phyloP scores from a whole-genome alignment of 2,329 filamentous ascomycete genomes.

The Esteya vermicola region DNA sequence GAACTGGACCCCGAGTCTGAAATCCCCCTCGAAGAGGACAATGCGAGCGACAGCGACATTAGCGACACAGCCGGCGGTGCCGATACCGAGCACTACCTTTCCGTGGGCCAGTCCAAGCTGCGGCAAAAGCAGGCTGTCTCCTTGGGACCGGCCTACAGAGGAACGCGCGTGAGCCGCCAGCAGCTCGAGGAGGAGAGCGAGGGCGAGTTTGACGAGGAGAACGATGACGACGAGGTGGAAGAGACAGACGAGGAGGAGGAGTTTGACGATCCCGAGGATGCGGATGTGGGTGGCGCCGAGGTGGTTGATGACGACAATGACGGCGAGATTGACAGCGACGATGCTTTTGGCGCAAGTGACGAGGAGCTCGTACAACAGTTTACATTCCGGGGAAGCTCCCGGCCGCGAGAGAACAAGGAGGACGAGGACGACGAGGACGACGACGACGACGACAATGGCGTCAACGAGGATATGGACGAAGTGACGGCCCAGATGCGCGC shows the following conservation, averaged over 20 bases:
- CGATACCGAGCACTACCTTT: slow-evolving; percentile 80
- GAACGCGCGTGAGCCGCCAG: slow-evolving; percentile 58
- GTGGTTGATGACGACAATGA: slow-evolving; percentile 40
- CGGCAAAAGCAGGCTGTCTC: slow-evolving; percentile 54
- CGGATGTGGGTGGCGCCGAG: slow-evolving; percentile 36
- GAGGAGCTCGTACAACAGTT: slow-evolving; percentile 69
- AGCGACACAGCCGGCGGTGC: slow-evolving; percentile 32
- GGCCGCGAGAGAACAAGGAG: slow-evolving; percentile 23
- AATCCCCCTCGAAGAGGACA: slow-evolving; percentile 37
- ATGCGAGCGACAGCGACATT: slow-evolving; percentile 35
- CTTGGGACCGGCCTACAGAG: slow-evolving; percentile 69
- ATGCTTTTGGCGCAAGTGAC: slow-evolving; percentile 72
- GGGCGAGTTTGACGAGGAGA: slow-evolving; percentile 33
- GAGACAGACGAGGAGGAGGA: slow-evolving; percentile 20
- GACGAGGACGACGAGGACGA: slow-evolving; percentile 18
- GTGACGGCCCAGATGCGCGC: slow-evolving; percentile 27
- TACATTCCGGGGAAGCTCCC: slow-evolving; percentile 45
- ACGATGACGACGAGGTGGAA: slow-evolving; percentile 30
- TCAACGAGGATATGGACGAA: slow-evolving; percentile 17
- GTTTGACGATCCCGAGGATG: slow-evolving; percentile 42
- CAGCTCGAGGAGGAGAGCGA: slow-evolving; percentile 45
- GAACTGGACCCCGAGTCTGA: slow-evolving; percentile 73
- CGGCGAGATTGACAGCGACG: slow-evolving; percentile 46
- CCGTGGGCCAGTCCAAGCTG: slow-evolving; percentile 73
- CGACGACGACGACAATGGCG: slow-evolving; percentile 20